Conservation (phyloP, 1,284 basidiomycete species). For the Apiotrichum siamense region DNA sequence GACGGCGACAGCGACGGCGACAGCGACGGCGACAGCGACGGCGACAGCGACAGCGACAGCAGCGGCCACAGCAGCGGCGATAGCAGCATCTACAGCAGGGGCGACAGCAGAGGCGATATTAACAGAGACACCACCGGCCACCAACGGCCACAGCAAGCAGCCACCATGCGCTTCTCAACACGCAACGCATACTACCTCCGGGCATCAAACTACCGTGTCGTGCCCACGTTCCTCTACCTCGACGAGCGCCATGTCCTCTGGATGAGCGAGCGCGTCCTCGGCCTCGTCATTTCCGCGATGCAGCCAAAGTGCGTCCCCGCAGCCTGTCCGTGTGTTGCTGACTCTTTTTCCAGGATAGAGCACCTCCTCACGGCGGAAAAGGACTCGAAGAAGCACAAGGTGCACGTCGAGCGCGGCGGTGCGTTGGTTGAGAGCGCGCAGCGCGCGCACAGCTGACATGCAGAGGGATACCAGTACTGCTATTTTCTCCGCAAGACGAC, state of each 20-base stretch:
- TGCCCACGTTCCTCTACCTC: slow-evolving; percentile 43
- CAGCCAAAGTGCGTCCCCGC: slow-evolving; percentile 27
- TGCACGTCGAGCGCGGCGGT: slow-evolving; percentile 44
- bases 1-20: too few species aligned
- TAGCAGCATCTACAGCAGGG: too few species aligned
- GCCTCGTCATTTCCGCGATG: slow-evolving; percentile 37
- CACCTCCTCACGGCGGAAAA: slow-evolving; percentile 26
- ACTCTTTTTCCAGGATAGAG: slow-evolving; percentile 18
- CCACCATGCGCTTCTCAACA: slow-evolving; percentile 42
- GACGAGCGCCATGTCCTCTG: slow-evolving; percentile 46
- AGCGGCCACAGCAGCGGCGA: too few species aligned
- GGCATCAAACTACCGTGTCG: slow-evolving; percentile 39
- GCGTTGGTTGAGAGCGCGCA: neutral
- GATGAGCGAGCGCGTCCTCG: slow-evolving; percentile 38
- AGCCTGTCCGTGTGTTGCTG: neutral
- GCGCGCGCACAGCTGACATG: neutral
- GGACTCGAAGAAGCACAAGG: slow-evolving; percentile 38
- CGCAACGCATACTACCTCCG: slow-evolving; percentile 43
- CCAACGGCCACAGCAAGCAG: too few species aligned
- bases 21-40: too few species aligned
- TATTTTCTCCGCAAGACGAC: slow-evolving; percentile 43
- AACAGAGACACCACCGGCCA: too few species aligned
- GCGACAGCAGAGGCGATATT: too few species aligned
- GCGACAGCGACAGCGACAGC: too few species aligned
- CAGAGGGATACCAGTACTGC: slow-evolving; percentile 44